Evolutionary conservation across 2,329 filamentous ascomycete genomes (phyloP).

Genomic region (Diaporthe batatas): DNA sequence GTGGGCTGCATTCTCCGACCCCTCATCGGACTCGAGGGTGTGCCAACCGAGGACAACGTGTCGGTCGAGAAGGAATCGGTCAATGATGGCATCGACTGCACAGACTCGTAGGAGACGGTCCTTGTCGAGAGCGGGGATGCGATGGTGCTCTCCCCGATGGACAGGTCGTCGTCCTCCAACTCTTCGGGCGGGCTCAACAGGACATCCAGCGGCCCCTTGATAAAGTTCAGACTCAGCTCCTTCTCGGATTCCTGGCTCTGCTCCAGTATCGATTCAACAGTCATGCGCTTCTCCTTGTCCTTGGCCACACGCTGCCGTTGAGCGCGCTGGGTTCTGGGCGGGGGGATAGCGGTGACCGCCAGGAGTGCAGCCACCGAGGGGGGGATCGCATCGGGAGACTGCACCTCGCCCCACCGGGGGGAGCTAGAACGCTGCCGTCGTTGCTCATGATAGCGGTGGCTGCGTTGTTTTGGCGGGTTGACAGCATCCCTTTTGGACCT

Average conservation of each 20-base stretch:
- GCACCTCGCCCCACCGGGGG: slow-evolving; percentile 56
- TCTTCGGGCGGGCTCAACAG: slow-evolving; percentile 73
- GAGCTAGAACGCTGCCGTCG: slow-evolving; percentile 50
- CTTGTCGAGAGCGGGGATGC: slow-evolving; percentile 67
- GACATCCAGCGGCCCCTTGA: slow-evolving; percentile 69
- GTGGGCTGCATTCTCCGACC: slow-evolving; percentile 58
- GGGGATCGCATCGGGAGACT: slow-evolving; percentile 67
- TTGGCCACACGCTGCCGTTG: slow-evolving; percentile 47
- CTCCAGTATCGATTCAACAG: slow-evolving; percentile 68
- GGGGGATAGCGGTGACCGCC: slow-evolving; percentile 72
- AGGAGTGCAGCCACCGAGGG: slow-evolving; percentile 72
- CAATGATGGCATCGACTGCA: slow-evolving; percentile 66
- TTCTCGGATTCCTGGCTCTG: slow-evolving; percentile 69
- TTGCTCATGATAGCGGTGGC: slow-evolving; percentile 50
- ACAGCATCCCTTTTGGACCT: slow-evolving; percentile 55
- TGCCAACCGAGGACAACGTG: slow-evolving; percentile 61
- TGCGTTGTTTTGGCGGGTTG: slow-evolving; percentile 54
- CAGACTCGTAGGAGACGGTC: slow-evolving; percentile 71
- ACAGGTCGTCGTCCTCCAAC: slow-evolving; percentile 61
- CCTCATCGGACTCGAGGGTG: slow-evolving; percentile 59
- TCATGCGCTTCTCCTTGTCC: slow-evolving; percentile 58
- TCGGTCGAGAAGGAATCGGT: slow-evolving; percentile 67
- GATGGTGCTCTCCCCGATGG: slow-evolving; percentile 65
- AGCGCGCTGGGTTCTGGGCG: slow-evolving; percentile 56
- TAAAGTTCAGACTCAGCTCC: slow-evolving; percentile 67